Conservation (phyloP, 2,329 filamentous ascomycete genomes). For the Paecilomyces formosus region DNA sequence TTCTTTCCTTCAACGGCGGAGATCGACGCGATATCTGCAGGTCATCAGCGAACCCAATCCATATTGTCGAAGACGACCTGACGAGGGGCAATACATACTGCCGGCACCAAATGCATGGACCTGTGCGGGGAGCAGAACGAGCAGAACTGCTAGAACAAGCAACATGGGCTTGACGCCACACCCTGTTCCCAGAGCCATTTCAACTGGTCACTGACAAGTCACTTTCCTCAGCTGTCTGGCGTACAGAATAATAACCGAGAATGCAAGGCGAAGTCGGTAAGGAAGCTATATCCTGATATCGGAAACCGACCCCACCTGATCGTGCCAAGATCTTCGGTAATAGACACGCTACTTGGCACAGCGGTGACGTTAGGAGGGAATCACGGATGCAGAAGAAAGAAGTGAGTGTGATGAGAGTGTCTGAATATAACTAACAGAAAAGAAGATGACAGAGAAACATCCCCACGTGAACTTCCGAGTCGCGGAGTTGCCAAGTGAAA, state of each 20-base stretch:
- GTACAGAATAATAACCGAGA: background rate
- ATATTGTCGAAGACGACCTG: background rate
- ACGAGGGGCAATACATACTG: slow-evolving; percentile 22
- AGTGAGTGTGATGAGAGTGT: background rate
- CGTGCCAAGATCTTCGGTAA: background rate
- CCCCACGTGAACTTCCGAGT: background rate
- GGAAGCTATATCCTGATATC: background rate
- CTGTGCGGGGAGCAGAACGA: slow-evolving; percentile 29
- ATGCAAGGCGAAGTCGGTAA: background rate
- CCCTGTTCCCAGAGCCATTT: slow-evolving; percentile 3
- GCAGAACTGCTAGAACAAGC: slow-evolving; percentile 26
- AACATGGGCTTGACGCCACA: slow-evolving; percentile 21
- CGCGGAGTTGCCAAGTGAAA: background rate
- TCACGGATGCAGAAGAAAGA: background rate
- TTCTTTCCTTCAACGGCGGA: slow-evolving; percentile 45
- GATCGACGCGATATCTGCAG: slow-evolving; percentile 41
- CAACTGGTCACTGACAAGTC: background rate
- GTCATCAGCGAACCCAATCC: slow-evolving; percentile 1
- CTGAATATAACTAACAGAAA: background rate
- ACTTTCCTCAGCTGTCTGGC: background rate
- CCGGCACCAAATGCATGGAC: slow-evolving; percentile 39
- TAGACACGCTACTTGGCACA: background rate
- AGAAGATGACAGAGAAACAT: background rate
- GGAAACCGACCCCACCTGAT: background rate
- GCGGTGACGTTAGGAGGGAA: background rate